These are phyloP conservation scores for Ophiostoma sp. DNA, from an alignment of 2,329 filamentous ascomycete genomes.

Conservation along the genomic window DNA sequence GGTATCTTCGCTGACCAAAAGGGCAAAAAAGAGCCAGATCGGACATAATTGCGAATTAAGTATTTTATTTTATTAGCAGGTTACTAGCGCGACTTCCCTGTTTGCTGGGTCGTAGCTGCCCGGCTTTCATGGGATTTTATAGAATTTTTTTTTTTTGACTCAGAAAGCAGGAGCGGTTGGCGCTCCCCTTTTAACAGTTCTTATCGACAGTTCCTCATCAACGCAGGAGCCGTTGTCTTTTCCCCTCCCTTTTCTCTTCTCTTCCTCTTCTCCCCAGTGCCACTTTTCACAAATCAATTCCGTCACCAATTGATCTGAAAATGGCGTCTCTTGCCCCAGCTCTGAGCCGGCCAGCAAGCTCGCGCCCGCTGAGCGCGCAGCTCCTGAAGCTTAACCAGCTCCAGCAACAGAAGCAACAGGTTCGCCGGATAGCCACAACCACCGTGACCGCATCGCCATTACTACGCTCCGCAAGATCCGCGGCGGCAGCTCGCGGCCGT, in stretches of 20 bases:
- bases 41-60: not conserved
- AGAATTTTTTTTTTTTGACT: slow-evolving; percentile 7
- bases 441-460: slow-evolving; percentile 27
- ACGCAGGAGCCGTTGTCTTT: not conserved
- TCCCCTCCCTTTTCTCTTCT: not conserved
- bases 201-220: slow-evolving; percentile 20
- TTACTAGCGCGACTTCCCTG: slow-evolving; percentile 11
- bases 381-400: slow-evolving; percentile 29
- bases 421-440: slow-evolving; percentile 35
- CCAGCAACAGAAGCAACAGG: slow-evolving; percentile 29
- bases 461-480: slow-evolving; percentile 30
- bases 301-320: slow-evolving; percentile 31
- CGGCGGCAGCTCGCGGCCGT: slow-evolving; percentile 27
- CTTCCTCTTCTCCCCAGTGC: slow-evolving; percentile 21
- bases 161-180: not conserved
- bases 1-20: slow-evolving; percentile 18
- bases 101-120: slow-evolving; percentile 13
- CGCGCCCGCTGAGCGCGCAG: slow-evolving; percentile 31
- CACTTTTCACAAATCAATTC: slow-evolving; percentile 6
- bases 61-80: not conserved
- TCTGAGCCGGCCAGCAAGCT: slow-evolving; percentile 37
- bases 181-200: slow-evolving; percentile 18
- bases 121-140: slow-evolving; percentile 4
- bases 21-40: slow-evolving; percentile 18
- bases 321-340: slow-evolving; percentile 41